Base-by-base conservation (phyloP, 2,329 filamentous ascomycete species). In the Orbilia quercus region DNA sequence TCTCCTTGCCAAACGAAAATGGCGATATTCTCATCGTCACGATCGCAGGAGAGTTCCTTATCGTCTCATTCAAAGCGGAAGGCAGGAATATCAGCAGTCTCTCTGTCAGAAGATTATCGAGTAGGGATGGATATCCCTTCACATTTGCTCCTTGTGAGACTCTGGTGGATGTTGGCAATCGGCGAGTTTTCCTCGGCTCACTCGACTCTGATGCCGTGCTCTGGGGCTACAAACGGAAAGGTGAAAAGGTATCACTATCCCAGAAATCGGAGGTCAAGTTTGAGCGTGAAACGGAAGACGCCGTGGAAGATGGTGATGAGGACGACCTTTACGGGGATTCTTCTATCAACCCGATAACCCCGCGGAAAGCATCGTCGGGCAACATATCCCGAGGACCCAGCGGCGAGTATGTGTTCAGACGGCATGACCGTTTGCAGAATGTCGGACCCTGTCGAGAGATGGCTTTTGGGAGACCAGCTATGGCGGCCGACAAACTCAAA, bases 21-120 rank as follows among this genome's bases (percentile, higher is more conserved):
- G 91, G 92, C 1, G 93, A 98, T 78, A 84, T 98, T 73, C 83
- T 99, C n/a, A 84, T 99, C 34, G 85, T 95, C 5, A 84, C 96
- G 23, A 87, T 87, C 64, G 88, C 90, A 76, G 95, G 95, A 0
- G 85, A 86, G 18, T 83, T 96, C 51, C 88, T 88, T 7, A 85
- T 95, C 20, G 81, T 98, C 11, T 89, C 86, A 14, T 97, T 99
- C 82, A 89, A 88, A 62, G 87, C 97, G 73, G 93, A 97, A 79
- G 95, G 96, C 14, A 87, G 95, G 62, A 96, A 91, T 1, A 92
- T 99, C 1, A 96, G 93, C 23, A 92, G 92, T 1, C 84, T 99
- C 73, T 87, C 85, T n/a, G 82, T 99, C 59, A 88, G 87, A 75
- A 81, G 86, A 40, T 83, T 97, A 3, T 79, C 86, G 2, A 78